A percentile compares a stretch with the other conserved stretches of the same genome.
These are phyloP conservation scores for Eucalyptus pauciflora DNA, from an alignment of 345 rosid genomes.

Conservation along the genomic window DNA sequence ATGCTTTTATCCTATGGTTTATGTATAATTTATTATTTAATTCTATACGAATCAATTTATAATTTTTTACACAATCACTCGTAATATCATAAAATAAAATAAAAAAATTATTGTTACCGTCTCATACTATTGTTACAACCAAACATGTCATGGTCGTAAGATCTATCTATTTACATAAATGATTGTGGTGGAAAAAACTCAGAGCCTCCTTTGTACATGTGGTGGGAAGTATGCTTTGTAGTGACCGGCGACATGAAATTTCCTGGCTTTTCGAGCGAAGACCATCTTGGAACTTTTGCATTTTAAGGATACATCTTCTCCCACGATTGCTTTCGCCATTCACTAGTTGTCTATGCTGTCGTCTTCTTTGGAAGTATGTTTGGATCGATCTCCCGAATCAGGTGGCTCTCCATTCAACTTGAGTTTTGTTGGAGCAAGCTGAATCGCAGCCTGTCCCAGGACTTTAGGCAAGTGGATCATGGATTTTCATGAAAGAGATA, in stretches of 20 bases:
- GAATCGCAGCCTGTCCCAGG: not conserved
- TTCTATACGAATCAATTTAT: not conserved
- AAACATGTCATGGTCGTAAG: not conserved
- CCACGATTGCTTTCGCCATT: not conserved
- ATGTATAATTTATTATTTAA: too few relatives aligned
- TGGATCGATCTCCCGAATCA: not conserved
- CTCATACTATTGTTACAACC: not conserved
- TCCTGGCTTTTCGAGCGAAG: not conserved
- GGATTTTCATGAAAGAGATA: not conserved
- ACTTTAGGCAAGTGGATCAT: not conserved
- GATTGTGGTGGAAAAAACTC: too few relatives aligned
- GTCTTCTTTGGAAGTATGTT: not conserved
- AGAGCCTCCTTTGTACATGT: not conserved
- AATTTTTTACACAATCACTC: not conserved
- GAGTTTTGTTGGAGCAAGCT: not conserved
- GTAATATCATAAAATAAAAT: too few relatives aligned
- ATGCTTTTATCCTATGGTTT: not conserved
- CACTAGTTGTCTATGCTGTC: not conserved
- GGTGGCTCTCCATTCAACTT: not conserved
- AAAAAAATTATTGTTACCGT: not conserved
- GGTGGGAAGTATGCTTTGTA: not conserved
- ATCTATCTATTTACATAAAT: not conserved
- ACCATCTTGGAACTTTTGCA: not conserved
- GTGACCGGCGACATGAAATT: not conserved
- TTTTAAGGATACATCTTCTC: not conserved